Conservation (phyloP, 2,329 filamentous ascomycete species). For the Fusarium sterilihyphosum region DNA sequence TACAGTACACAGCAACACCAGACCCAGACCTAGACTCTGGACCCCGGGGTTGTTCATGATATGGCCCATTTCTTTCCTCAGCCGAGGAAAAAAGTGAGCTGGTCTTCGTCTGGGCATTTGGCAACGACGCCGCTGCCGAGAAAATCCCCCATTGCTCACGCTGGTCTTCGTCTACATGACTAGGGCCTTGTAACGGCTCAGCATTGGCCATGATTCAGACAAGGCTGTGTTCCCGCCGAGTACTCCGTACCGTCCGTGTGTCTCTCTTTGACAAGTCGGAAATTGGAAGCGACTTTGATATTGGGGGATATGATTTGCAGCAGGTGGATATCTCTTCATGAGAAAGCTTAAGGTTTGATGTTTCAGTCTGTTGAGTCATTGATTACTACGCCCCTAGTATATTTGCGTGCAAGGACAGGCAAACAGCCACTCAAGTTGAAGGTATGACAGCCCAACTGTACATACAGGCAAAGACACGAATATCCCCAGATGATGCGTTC, state of each 20-base stretch:
- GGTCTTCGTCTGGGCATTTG: conserved; percentile 22
- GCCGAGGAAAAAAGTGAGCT: conserved; percentile 15
- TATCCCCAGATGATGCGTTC: background rate
- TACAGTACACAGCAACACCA: conserved; percentile 10
- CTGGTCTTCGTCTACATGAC: conserved; percentile 7
- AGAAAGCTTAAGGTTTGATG: conserved; percentile 13
- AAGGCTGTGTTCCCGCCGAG: background rate
- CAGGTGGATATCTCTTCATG: background rate
- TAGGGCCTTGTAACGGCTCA: conserved; percentile 10
- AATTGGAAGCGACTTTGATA: conserved; percentile 16
- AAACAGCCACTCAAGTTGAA: conserved; percentile 17
- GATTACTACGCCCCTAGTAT: background rate
- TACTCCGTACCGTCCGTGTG: background rate
- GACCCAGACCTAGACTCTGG: conserved; percentile 2
- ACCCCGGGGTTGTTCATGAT: conserved; percentile 20
- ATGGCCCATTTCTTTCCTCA: conserved; percentile 23
- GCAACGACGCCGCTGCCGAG: conserved; percentile 32
- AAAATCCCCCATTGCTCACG: conserved; percentile 6
- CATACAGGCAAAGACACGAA: background rate
- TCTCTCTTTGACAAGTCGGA: conserved; percentile 4
- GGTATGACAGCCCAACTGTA: background rate
- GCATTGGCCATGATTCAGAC: conserved; percentile 15
- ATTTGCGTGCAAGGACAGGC: conserved; percentile 20
- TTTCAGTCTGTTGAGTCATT: conserved; percentile 4
- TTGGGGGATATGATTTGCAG: conserved; percentile 3